Percentiles rank a stretch among this genome's conserved stretches.
Conservation (phyloP, 306 rosid genomes). For the Lathyrus sativus region DNA sequence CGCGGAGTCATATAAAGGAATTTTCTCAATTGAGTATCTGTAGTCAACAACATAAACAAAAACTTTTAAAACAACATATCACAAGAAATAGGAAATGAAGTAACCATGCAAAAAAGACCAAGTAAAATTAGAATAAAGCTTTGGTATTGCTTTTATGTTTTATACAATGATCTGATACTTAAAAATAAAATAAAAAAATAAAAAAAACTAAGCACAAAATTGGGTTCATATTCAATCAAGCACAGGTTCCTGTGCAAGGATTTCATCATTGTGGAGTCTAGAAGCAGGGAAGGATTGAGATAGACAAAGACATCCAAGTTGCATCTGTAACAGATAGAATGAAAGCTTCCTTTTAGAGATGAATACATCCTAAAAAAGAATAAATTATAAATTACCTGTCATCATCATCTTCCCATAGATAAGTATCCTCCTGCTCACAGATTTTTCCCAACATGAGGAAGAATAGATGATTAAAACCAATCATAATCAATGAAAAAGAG, state of each 20-base stretch:
- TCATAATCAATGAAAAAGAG: slow-evolving; percentile 5
- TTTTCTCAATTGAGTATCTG: slow-evolving; percentile 94
- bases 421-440: slow-evolving; percentile 83
- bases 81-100: slow-evolving; percentile 9
- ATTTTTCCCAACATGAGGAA: slow-evolving; percentile 35
- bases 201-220: not conserved
- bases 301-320: slow-evolving; percentile 21
- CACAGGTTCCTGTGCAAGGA: slow-evolving; percentile 2
- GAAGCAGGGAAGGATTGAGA: slow-evolving; percentile 1
- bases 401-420: slow-evolving; percentile 97
- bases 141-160: not conserved
- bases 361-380: slow-evolving; percentile 13
- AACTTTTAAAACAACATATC: slow-evolving; percentile 18
- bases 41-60: slow-evolving; percentile 33
- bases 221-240: not conserved
- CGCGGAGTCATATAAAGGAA: slow-evolving; percentile 90
- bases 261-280: slow-evolving; percentile 8
- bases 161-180: not conserved
- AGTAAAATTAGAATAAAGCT: not conserved
- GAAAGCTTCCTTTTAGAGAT: not conserved
- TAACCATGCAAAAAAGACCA: slow-evolving; percentile 3
- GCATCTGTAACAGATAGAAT: slow-evolving; percentile 7
- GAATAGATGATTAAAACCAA: slow-evolving; percentile 34
- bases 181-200: too few species aligned
- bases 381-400: slow-evolving; percentile 63